A percentile compares a stretch with the other conserved stretches of the same genome.
phyloP scores from a whole-genome alignment of 768 basidiomycete genomes.

The Agaricus subrufescens region DNA sequence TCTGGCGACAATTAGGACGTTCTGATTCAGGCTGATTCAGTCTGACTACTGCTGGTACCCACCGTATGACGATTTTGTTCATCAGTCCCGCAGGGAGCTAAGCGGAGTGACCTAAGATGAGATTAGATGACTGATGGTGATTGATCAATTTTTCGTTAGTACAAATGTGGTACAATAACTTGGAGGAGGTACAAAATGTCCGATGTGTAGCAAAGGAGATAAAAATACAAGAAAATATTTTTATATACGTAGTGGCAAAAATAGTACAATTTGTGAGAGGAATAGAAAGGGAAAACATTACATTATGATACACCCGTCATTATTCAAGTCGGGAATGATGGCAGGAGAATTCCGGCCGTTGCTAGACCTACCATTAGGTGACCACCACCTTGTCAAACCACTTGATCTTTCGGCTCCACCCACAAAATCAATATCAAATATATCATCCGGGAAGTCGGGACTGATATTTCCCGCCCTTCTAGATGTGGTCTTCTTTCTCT shows the following conservation, averaged over 20 bases:
- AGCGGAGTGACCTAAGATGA: too few relatives aligned
- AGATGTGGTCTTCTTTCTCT: slow-evolving; percentile 48
- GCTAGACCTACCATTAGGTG: slow-evolving; percentile 40
- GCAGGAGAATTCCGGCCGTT: slow-evolving; percentile 49
- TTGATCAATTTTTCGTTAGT: too few relatives aligned
- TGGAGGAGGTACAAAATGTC: too few relatives aligned
- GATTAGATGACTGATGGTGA: too few relatives aligned
- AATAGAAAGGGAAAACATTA: slow-evolving; percentile 26
- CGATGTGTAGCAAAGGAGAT: too few relatives aligned
- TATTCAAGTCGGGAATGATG: slow-evolving; percentile 39
- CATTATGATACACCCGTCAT: slow-evolving; percentile 69
- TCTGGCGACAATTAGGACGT: not conserved
- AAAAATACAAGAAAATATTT: too few relatives aligned
- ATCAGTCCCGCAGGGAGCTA: too few relatives aligned
- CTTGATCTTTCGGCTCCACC: slow-evolving; percentile 17
- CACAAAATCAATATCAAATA: slow-evolving; percentile 28
- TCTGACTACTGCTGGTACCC: not conserved
- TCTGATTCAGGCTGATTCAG: not conserved
- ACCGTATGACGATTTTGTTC: too few relatives aligned
- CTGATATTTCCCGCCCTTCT: slow-evolving; percentile 39
- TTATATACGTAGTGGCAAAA: not conserved
- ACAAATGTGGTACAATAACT: too few relatives aligned
- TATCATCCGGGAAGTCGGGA: slow-evolving; percentile 14
- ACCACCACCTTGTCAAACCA: slow-evolving; percentile 45
- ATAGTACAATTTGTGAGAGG: slow-evolving; percentile 1